phyloP scores from a whole-genome alignment of 306 rosid genomes.

The Mimosa pudica region DNA sequence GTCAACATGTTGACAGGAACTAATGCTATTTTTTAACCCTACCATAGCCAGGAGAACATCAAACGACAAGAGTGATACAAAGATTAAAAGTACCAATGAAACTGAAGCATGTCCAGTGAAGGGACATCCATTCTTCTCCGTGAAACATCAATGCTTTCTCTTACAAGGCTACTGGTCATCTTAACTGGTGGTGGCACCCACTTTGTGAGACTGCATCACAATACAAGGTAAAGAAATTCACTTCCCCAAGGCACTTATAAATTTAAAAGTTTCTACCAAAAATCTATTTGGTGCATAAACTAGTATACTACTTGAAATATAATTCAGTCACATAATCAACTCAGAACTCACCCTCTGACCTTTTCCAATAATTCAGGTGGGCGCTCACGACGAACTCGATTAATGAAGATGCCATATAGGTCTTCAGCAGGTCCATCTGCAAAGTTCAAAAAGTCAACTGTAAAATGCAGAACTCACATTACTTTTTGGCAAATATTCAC shows the following conservation, averaged over 20 bases:
- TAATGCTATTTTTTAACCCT: conserved; percentile 18
- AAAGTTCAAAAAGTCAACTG: conserved; percentile 25
- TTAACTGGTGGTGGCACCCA: conserved; percentile 99
- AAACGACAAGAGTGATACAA: conserved; percentile 12
- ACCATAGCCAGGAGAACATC: neutral
- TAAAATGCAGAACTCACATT: conserved; percentile 17
- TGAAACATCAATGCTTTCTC: conserved; percentile 81
- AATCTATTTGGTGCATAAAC: conserved; percentile 2
- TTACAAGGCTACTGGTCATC: conserved; percentile 87
- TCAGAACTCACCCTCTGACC: conserved; percentile 90
- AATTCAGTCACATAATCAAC: conserved; percentile 41
- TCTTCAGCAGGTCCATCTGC: conserved; percentile 98
- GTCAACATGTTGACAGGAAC: conserved; percentile 10
- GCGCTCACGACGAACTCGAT: conserved; percentile 89
- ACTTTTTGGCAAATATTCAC: conserved; percentile 2
- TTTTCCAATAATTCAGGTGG: conserved; percentile 76
- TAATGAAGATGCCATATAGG: conserved; percentile 85
- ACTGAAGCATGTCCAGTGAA: conserved; percentile 98
- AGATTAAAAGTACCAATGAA: conserved; percentile 71
- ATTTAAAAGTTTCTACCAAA: conserved; percentile 9
- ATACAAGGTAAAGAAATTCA: conserved; percentile 34
- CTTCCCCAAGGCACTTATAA: conserved; percentile 4
- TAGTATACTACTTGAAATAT: conserved; percentile 5
- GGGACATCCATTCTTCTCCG: conserved; percentile 95
- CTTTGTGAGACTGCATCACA: conserved; percentile 81